Percentiles rank a stretch among this genome's conserved stretches.
Conservation (phyloP, 2,329 filamentous ascomycete genomes). For the Colletotrichum kahawae region DNA sequence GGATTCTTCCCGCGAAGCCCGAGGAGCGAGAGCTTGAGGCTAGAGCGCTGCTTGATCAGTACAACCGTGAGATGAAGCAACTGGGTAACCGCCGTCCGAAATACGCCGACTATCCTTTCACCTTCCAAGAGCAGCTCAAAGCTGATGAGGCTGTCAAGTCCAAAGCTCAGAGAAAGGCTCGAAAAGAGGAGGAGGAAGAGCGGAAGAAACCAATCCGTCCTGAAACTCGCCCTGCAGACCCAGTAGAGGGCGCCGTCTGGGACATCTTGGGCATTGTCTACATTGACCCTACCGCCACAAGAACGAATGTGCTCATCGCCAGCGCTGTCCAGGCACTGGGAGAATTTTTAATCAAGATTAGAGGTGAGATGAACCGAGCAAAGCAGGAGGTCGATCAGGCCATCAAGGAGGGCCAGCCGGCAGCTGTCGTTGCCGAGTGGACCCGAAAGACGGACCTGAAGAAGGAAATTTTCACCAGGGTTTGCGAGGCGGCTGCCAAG, state of each 20-base stretch:
- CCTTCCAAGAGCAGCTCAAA: constrained; percentile 51
- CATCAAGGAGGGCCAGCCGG: constrained; percentile 45
- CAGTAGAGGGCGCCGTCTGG: constrained; percentile 55
- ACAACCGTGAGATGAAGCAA: constrained; percentile 44
- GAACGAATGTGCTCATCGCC: constrained; percentile 46
- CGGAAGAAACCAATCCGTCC: constrained; percentile 47
- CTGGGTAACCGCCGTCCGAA: constrained; percentile 49
- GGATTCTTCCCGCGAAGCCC: constrained; percentile 39
- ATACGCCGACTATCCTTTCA: constrained; percentile 48
- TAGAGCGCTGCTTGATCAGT: constrained; percentile 43
- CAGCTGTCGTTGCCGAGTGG: constrained; percentile 38
- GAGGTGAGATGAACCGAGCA: constrained; percentile 51
- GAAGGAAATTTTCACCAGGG: constrained; percentile 53
- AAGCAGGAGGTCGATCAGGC: constrained; percentile 51
- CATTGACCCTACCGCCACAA: constrained; percentile 45
- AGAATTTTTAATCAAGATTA: constrained; percentile 53
- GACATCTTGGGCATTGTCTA: constrained; percentile 57
- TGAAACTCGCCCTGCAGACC: constrained; percentile 47
- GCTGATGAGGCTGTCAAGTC: constrained; percentile 50
- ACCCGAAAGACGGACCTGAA: constrained; percentile 48
- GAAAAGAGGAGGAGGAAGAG: constrained; percentile 45
- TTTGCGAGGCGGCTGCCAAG: constrained; percentile 58
- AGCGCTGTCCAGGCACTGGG: constrained; percentile 56
- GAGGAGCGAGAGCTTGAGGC: constrained; percentile 48
- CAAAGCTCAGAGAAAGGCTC: constrained; percentile 51